phyloP scores from a whole-genome alignment of 257 asterid species.

The Nicotiana tabacum region DNA sequence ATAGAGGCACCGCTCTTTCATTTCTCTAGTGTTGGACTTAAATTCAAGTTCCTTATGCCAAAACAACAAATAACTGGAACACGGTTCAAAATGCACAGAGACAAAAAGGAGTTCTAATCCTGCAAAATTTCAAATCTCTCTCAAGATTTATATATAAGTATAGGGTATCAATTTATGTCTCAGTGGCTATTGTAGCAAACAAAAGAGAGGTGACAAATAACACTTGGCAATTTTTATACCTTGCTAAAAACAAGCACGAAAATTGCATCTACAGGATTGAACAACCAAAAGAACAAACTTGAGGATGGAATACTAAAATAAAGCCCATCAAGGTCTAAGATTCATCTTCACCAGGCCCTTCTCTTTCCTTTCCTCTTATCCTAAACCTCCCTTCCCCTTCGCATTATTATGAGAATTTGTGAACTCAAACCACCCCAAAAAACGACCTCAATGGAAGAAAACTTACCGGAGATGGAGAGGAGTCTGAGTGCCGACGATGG shows the following conservation, averaged over 20 bases:
- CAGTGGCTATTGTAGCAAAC: background rate
- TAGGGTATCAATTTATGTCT: constrained; percentile 13
- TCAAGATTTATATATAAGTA: constrained; percentile 27
- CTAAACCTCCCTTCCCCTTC: background rate
- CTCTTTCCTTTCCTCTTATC: background rate
- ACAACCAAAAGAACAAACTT: background rate
- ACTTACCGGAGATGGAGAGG: too few species aligned
- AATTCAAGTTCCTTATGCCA: background rate
- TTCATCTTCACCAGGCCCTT: background rate
- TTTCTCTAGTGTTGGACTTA: constrained; percentile 7
- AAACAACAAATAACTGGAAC: constrained; percentile 5
- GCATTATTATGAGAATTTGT: too few species aligned
- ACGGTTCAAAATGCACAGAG: background rate
- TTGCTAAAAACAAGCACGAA: background rate
- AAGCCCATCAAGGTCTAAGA: background rate
- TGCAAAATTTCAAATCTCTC: constrained; percentile 56
- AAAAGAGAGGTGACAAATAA: background rate
- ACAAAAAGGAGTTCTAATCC: constrained; percentile 34
- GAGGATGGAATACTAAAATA: background rate
- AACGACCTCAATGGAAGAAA: too few species aligned
- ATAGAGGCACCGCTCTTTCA: background rate
- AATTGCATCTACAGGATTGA: background rate
- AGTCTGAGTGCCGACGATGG: too few species aligned
- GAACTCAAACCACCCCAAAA: too few species aligned
- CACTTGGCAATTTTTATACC: background rate